These are phyloP conservation scores for Polyporus tsugae DNA, from an alignment of 1,284 basidiomycete genomes.

Conservation along the genomic window DNA sequence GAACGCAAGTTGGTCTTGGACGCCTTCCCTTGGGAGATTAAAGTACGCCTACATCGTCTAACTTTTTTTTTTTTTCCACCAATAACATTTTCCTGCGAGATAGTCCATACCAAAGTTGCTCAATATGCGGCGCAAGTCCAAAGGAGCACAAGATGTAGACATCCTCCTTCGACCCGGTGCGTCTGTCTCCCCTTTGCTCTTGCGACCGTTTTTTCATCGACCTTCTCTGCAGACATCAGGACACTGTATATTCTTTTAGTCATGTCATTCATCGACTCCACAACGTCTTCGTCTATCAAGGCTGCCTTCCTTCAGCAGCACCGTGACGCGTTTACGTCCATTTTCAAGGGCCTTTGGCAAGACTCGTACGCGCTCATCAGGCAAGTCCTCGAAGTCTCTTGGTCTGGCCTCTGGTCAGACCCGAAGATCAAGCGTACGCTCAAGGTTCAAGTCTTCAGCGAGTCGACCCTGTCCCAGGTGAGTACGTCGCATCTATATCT, in stretches of 20 bases:
- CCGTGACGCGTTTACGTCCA: slow-evolving; percentile 62
- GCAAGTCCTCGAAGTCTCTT: slow-evolving; percentile 68
- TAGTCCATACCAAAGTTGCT: slow-evolving; percentile 74
- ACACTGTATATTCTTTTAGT: slow-evolving; percentile 73
- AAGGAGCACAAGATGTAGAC: slow-evolving; percentile 49
- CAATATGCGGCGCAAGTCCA: slow-evolving; percentile 70
- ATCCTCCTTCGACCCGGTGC: slow-evolving; percentile 64
- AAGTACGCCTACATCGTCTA: slow-evolving; percentile 50
- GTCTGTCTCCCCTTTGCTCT: slow-evolving; percentile 25
- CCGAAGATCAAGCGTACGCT: slow-evolving; percentile 70
- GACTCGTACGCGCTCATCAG: slow-evolving; percentile 68
- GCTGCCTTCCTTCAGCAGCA: slow-evolving; percentile 72
- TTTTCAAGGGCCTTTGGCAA: slow-evolving; percentile 73
- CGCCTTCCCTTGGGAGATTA: slow-evolving; percentile 78
- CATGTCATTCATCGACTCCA: slow-evolving; percentile 69
- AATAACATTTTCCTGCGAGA: not conserved
- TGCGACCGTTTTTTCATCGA: not conserved
- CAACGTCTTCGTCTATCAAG: slow-evolving; percentile 61
- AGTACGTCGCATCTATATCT: slow-evolving; percentile 25
- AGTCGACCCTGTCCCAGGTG: slow-evolving; percentile 69
- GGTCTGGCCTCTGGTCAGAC: slow-evolving; percentile 78
- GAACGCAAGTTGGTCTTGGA: slow-evolving; percentile 71
- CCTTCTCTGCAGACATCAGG: slow-evolving; percentile 64
- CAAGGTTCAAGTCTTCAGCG: slow-evolving; percentile 75
- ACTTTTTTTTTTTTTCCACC: no score